Conservation (phyloP, 192 early-diverging fungal genomes). For the Coemansia sp. region DNA sequence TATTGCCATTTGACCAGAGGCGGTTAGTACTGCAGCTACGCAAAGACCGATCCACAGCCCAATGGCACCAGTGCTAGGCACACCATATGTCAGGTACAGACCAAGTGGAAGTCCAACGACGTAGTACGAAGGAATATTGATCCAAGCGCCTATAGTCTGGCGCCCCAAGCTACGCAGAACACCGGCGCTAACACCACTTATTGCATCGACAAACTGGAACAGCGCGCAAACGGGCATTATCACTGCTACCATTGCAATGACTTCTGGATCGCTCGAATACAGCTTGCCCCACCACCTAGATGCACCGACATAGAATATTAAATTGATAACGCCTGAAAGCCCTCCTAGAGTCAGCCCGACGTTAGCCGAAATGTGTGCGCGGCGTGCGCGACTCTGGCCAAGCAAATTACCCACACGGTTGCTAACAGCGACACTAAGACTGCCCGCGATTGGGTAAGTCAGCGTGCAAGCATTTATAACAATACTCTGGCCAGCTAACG, state of each 20-base stretch:
- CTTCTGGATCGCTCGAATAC: slow-evolving; percentile 68
- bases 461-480: slow-evolving; percentile 58
- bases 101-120: slow-evolving; percentile 58
- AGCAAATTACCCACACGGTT: slow-evolving; percentile 59
- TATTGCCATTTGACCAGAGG: slow-evolving; percentile 30
- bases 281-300: slow-evolving; percentile 55
- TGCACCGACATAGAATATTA: slow-evolving; percentile 17
- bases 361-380: slow-evolving; percentile 34
- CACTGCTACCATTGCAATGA: slow-evolving; percentile 68
- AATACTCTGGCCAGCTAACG: slow-evolving; percentile 61
- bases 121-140: slow-evolving; percentile 60
- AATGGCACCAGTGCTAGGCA: slow-evolving; percentile 33
- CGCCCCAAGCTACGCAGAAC: slow-evolving; percentile 58
- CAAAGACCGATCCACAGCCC: slow-evolving; percentile 56
- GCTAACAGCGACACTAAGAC: slow-evolving; percentile 56
- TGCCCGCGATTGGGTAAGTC: slow-evolving; percentile 46
- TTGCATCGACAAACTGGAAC: slow-evolving; percentile 66
- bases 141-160: slow-evolving; percentile 55
- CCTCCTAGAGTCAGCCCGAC: slow-evolving; percentile 27
- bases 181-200: slow-evolving; percentile 63
- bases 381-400: slow-evolving; percentile 40
- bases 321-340: slow-evolving; percentile 14
- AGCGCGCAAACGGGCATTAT: slow-evolving; percentile 79
- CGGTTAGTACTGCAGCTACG: slow-evolving; percentile 31
- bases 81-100: slow-evolving; percentile 56